phyloP scores from a whole-genome alignment of 1,284 basidiomycete species.

The Quambalaria eucalypti region DNA sequence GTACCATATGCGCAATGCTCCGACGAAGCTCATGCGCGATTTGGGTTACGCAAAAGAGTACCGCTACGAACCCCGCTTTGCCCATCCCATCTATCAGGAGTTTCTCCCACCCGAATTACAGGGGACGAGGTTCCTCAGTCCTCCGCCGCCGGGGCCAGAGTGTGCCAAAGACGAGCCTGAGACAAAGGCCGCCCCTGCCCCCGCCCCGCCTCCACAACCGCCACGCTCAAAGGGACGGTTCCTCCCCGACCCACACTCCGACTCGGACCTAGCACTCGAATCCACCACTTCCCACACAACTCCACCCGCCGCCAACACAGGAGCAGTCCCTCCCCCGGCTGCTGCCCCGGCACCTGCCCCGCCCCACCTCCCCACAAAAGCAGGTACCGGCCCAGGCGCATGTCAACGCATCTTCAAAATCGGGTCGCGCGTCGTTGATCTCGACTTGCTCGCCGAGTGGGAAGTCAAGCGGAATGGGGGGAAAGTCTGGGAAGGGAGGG shows the following conservation, averaged over 20 bases:
- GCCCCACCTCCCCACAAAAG: not conserved
- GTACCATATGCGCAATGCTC: constrained; percentile 73
- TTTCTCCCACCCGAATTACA: constrained; percentile 50
- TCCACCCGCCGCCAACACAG: no score
- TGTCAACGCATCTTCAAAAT: constrained; percentile 39
- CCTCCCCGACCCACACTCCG: not conserved
- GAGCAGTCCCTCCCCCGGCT: no score
- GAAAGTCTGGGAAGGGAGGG: constrained; percentile 57
- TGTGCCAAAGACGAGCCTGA: not conserved
- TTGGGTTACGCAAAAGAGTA: constrained; percentile 57
- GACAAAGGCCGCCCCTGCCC: not conserved
- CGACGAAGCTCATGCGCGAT: constrained; percentile 70
- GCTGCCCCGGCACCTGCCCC: not conserved
- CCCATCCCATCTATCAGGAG: constrained; percentile 53
- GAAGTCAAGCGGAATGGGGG: constrained; percentile 61
- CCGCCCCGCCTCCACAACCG: not conserved
- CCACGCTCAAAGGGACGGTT: no score
- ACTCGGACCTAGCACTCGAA: not conserved
- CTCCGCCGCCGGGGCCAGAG: constrained; percentile 47
- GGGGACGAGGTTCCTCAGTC: constrained; percentile 53
- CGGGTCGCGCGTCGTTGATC: constrained; percentile 56
- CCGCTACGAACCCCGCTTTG: constrained; percentile 67
- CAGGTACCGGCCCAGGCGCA: constrained; percentile 24
- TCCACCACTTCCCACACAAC: not conserved
- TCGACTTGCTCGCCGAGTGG: constrained; percentile 63